A percentile compares a stretch with the other conserved stretches of the same genome.
Conservation (phyloP, 2,329 filamentous ascomycete species). For the Trichothecium roseum region DNA sequence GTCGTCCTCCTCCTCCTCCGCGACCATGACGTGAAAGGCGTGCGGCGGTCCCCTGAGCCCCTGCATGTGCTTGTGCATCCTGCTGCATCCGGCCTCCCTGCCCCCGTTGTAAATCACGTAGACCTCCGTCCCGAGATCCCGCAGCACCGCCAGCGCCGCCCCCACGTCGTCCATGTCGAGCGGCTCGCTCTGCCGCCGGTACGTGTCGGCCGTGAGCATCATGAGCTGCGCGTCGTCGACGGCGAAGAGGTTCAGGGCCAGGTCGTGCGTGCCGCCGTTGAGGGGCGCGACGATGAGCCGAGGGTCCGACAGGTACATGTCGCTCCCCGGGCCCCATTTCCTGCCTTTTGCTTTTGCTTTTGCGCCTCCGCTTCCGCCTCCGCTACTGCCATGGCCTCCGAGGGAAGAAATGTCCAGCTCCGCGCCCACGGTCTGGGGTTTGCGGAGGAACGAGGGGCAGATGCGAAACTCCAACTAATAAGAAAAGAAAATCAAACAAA, state of each 20-base stretch:
- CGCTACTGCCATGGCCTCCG: no score
- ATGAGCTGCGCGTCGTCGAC: constrained; percentile 36
- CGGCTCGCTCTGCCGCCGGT: constrained; percentile 32
- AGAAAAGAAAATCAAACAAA: no score
- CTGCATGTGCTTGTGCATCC: constrained; percentile 40
- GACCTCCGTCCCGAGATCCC: constrained; percentile 15
- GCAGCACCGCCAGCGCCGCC: constrained; percentile 22
- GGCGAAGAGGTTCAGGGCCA: constrained; percentile 38
- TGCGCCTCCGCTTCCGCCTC: no score
- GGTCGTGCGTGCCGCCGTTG: constrained; percentile 25
- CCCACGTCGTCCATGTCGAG: constrained; percentile 27
- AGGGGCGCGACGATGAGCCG: constrained; percentile 25
- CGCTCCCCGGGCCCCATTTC: constrained; percentile 16
- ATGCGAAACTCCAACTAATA: constrained; percentile 9
- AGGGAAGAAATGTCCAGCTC: constrained; percentile 1
- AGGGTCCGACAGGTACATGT: constrained; percentile 29
- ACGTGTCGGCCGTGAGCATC: constrained; percentile 34
- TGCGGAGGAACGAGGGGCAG: constrained; percentile 6
- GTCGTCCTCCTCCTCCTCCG: no score
- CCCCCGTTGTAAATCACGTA: constrained; percentile 37
- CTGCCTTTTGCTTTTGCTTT: no score
- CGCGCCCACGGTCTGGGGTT: constrained; percentile 4
- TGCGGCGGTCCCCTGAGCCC: constrained; percentile 19
- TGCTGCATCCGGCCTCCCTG: constrained; percentile 30
- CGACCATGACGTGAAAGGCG: constrained; percentile 15